Conservation (phyloP, 352 stramenopile species). For the Globisporangium sylvaticum region DNA sequence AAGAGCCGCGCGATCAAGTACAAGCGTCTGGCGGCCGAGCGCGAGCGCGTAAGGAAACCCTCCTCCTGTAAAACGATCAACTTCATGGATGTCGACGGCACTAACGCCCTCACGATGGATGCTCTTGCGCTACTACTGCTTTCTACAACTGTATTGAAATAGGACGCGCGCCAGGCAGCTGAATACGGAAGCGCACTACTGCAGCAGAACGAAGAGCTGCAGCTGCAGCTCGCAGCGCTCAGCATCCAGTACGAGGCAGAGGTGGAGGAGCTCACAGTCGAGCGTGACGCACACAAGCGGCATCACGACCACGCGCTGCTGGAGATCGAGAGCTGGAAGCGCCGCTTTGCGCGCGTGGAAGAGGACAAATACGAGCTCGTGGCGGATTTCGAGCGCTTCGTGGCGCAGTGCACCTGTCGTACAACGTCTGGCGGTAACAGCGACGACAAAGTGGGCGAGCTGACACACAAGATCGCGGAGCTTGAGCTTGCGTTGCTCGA, state of each 20-base stretch:
- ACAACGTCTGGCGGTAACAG: conserved; percentile 11
- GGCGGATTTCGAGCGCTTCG: conserved; percentile 52
- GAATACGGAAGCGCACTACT: conserved; percentile 77
- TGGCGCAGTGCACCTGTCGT: conserved; percentile 36
- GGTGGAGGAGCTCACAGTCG: conserved; percentile 51
- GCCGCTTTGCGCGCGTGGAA: conserved; percentile 50
- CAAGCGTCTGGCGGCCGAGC: conserved; percentile 40
- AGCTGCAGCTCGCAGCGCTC: conserved; percentile 60
- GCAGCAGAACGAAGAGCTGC: conserved; percentile 73
- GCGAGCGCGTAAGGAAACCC: conserved; percentile 31
- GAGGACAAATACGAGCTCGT: conserved; percentile 64
- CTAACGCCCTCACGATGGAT: not conserved
- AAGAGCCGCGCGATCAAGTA: conserved; percentile 41
- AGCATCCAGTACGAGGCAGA: conserved; percentile 73
- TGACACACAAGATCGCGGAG: conserved; percentile 28
- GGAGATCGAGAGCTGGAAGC: conserved; percentile 68
- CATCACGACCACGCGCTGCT: conserved; percentile 55
- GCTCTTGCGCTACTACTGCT: not conserved
- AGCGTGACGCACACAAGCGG: conserved; percentile 58
- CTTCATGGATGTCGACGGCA: not conserved
- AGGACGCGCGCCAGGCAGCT: conserved; percentile 74
- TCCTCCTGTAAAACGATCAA: not conserved
- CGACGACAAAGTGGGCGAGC: conserved; percentile 27
- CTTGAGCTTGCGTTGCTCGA: conserved; percentile 34
- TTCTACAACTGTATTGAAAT: conserved; percentile 2